Conservation (phyloP, 129 eudicot genomes). For the Sambucus nigra region DNA sequence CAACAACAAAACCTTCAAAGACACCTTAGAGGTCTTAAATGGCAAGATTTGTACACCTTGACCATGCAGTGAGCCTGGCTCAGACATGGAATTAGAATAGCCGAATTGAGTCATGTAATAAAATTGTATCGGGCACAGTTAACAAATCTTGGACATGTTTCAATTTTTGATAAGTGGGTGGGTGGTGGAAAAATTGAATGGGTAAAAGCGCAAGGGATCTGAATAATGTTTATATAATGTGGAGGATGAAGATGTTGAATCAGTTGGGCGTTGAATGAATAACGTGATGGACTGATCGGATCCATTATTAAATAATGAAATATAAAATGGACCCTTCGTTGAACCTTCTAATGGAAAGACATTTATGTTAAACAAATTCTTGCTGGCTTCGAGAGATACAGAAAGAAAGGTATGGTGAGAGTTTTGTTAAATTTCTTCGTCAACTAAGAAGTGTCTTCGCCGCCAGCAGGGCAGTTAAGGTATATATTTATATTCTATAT, state of each 20-base stretch:
- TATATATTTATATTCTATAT: no score
- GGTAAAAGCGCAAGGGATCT: conserved; percentile 10
- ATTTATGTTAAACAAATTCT: no score
- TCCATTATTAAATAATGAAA: not conserved
- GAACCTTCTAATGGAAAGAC: not conserved
- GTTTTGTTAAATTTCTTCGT: no score
- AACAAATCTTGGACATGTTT: not conserved
- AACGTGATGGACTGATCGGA: not conserved
- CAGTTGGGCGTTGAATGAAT: conserved; percentile 3
- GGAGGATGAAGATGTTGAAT: conserved; percentile 4
- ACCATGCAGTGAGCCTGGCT: conserved; percentile 51
- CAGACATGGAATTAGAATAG: conserved; percentile 29
- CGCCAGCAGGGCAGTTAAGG: no score
- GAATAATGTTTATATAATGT: no score
- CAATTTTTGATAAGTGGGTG: not conserved
- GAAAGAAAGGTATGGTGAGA: no score
- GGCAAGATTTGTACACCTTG: conserved; percentile 53
- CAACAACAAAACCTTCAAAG: conserved; percentile 43
- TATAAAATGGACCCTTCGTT: not conserved
- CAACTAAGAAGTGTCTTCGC: no score
- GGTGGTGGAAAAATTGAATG: conserved; percentile 8
- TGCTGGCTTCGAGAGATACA: no score
- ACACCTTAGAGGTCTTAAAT: conserved; percentile 34
- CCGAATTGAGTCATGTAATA: conserved; percentile 23
- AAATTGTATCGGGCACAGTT: not conserved